Evolutionary conservation across 225 moss, liverwort and hornwort species (phyloP).

Genomic region (Rhytidiadelphus loreus): DNA sequence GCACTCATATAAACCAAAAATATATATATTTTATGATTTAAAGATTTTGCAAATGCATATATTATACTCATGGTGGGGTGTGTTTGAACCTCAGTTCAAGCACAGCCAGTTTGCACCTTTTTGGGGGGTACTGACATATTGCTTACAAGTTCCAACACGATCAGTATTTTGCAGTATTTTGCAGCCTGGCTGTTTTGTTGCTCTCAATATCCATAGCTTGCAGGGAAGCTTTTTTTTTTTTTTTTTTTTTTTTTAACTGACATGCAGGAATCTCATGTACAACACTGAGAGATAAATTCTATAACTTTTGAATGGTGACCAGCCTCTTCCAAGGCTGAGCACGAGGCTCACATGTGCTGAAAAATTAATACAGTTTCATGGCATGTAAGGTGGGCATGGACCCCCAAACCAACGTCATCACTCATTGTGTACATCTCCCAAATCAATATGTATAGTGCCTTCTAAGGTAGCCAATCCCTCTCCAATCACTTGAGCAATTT

Average conservation of each 20-base stretch:
- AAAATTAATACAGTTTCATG: not conserved
- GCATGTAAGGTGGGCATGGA: not conserved
- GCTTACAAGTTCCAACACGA: not conserved
- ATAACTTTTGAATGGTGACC: not conserved
- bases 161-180: not conserved
- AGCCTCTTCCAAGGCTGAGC: not conserved
- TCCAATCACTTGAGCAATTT: too few relatives aligned
- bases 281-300: not conserved
- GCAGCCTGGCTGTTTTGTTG: not conserved
- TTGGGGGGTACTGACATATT: not conserved
- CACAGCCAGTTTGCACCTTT: too few relatives aligned
- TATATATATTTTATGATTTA: not conserved
- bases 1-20: rapidly evolving
- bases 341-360: not conserved
- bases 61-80: too few relatives aligned
- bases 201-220: not conserved
- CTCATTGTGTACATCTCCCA: not conserved
- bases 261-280: not conserved
- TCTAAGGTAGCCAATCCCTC: too few relatives aligned
- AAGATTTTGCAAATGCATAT: not conserved
- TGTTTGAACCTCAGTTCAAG: not conserved
- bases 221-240: not conserved
- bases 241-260: not conserved
- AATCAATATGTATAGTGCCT: not conserved
- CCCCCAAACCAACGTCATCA: rapidly evolving